A percentile compares a stretch with the other conserved stretches of the same genome.
Conservation (phyloP, 805 yeast genomes). For the Hanseniaspora singularis region DNA sequence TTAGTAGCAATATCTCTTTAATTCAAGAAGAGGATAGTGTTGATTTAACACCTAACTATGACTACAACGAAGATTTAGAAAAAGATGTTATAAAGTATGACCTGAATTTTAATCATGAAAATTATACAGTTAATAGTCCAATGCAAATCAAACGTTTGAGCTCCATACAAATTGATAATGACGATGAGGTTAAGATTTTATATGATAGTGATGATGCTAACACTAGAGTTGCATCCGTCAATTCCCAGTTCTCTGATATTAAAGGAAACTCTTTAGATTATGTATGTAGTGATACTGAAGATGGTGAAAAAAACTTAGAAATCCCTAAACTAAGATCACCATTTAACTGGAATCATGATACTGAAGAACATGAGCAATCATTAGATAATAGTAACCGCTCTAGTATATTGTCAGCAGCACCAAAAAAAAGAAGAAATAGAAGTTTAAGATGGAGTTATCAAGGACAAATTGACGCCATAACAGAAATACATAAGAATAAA, state of each 20-base stretch:
- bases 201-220: background rate
- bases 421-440: constrained; percentile 11
- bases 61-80: background rate
- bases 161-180: background rate
- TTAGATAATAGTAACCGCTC: background rate
- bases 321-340: constrained; percentile 14
- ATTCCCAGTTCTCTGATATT: constrained; percentile 13
- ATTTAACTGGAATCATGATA: background rate
- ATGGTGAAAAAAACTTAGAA: background rate
- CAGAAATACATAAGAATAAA: constrained; percentile 11
- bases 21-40: constrained; percentile 15
- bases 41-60: constrained; percentile 3
- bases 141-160: constrained; percentile 4
- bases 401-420: background rate
- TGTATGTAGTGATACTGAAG: background rate
- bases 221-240: constrained; percentile 9
- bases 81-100: constrained; percentile 2
- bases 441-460: constrained; percentile 15
- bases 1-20: constrained; percentile 1
- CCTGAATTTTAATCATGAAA: background rate
- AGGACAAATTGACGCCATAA: constrained; percentile 12
- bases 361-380: background rate
- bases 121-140: constrained; percentile 7
- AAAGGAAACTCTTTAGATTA: background rate
- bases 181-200: background rate